Conservation (phyloP, 2,329 filamentous ascomycete genomes). For the Ophiognomonia clavigignenti-juglandacearum region DNA sequence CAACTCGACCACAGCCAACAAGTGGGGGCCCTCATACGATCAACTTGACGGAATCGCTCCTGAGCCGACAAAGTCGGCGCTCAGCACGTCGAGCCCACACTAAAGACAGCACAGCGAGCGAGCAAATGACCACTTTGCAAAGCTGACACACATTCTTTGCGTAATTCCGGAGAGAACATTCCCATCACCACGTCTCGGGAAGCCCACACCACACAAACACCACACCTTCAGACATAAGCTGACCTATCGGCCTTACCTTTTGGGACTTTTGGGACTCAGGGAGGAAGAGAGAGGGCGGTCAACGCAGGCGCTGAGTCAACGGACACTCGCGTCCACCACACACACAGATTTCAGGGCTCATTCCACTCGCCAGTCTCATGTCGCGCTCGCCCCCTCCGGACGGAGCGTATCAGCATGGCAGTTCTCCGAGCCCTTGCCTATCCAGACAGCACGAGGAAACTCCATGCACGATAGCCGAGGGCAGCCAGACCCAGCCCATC, state of each 20-base stretch:
- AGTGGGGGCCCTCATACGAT: too few relatives aligned
- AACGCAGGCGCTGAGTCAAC: constrained; percentile 15
- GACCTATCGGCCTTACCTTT: neutral
- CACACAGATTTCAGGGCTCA: too few relatives aligned
- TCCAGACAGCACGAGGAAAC: constrained; percentile 10
- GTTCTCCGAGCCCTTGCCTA: constrained; percentile 12
- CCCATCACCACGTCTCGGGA: constrained; percentile 10
- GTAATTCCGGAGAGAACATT: constrained; percentile 10
- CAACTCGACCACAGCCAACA: neutral
- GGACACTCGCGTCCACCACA: constrained; percentile 20
- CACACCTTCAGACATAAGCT: constrained; percentile 8
- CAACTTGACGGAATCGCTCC: too few relatives aligned
- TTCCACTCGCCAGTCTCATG: constrained; percentile 12
- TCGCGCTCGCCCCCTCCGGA: constrained; percentile 21
- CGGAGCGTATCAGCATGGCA: constrained; percentile 16
- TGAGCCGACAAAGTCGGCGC: too few relatives aligned
- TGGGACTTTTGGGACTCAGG: neutral
- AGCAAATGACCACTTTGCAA: constrained; percentile 10
- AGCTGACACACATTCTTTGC: constrained; percentile 11
- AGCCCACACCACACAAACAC: constrained; percentile 1
- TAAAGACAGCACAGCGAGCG: neutral
- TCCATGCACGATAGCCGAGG: constrained; percentile 12
- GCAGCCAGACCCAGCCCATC: constrained; percentile 16
- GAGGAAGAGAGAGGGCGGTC: neutral
- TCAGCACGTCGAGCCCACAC: too few relatives aligned